Base-by-base conservation (phyloP, 108 stramenopile genomes). In the Fistulifera pelliculosa region DNA sequence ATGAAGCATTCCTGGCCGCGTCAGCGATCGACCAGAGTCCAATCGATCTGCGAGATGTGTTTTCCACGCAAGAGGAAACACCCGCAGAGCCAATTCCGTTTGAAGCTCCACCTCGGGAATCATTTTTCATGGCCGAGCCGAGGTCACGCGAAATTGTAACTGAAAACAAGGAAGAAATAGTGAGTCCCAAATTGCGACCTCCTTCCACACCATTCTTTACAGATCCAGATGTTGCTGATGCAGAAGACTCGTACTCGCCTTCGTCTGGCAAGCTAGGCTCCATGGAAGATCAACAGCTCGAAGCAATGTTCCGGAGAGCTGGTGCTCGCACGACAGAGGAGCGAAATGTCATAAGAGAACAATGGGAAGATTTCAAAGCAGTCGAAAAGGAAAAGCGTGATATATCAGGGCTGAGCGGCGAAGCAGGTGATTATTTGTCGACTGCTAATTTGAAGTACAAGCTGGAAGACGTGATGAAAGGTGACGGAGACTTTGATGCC, bases 211-310 rank as follows among this genome's bases (percentile, higher is more conserved):
- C 68, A 0, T 85, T 85, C 43, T 85, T 85, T 54, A 35, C 59
- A 2, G 41, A n/a, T n/a, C n/a, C n/a, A n/a, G n/a, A 55, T 22
- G 39, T 26, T 2, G 38, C 38, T 0, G 24, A 18, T n/a, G 39
- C 44, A 2, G 69, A 58, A 19, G 19, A 43, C n/a, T 56, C 54
- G 41, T 17, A 14, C 0, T 28, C 38, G 42, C 12, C 31, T 17
- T 12, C 49, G 41, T 17, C 50, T 26, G 28, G 51, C 51, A 24
- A 47, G 53, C 73, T 88, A 55, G 80, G 82, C 18, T 68, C 75
- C 13, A 70, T 75, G 40, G 87, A 87, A 53, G 81, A 87, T 39
- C 85, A 87, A 49, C 68, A 70, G 26, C 57, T 87, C 42, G 62
- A 58, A 52, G 56, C 53, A 28, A 68, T 83, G 59, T 77, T 63